Evolutionary conservation across 176 grass and related monocot genomes (phyloP), one percentile per base, ranked within the genome.

Genomic region (Dactylis glomerata): DNA sequence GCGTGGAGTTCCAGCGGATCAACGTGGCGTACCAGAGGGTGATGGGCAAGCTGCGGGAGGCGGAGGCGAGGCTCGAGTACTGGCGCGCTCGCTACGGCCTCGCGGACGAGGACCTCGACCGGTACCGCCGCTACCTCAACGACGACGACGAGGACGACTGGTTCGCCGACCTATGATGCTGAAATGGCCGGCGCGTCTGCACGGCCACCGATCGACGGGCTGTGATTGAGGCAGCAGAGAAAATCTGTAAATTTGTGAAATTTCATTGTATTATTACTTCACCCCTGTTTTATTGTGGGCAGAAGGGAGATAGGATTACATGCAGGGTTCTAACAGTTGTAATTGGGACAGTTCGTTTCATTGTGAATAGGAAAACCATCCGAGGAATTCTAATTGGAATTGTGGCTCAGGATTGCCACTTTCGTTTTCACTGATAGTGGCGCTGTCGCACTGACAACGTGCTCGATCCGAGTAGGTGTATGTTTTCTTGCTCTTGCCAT

Each of bases 31-130:
- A 90, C 23, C 88, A 89, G 73, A 73, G 44, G 73, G 42, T 90
- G 42, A 90, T 90, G 88, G 33, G 33, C 44, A 73, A 10, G 64
- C 27, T 90, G 79, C 69, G 64, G 42, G 88, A 82, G 79, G 79
- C 83, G 19, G 88, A 90, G 72, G 79, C 82, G 63, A 70, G 64
- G 83, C 88, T 90, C 10, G 83, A 86, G 42, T 82, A 90, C 73
- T 90, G 88, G 88, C 52, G 88, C 22, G 36, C 36, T 5, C 66
- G 66, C 10, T 69, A 69, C 66, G 36, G 66, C 36, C 66, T 69
- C 66, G 66, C 66, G 10, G 66, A 69, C 36, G 66, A 69, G 66
- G 66, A 69, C 66, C 20, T 69, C 22, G 68, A 72, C 68, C 40
- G 40, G 4, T 72, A 72, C 68, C 40, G 68, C 7, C 41, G 42